These are phyloP conservation scores for Penicillium mononematosum DNA, from an alignment of 495 filamentous ascomycete genomes.

Conservation along the genomic window DNA sequence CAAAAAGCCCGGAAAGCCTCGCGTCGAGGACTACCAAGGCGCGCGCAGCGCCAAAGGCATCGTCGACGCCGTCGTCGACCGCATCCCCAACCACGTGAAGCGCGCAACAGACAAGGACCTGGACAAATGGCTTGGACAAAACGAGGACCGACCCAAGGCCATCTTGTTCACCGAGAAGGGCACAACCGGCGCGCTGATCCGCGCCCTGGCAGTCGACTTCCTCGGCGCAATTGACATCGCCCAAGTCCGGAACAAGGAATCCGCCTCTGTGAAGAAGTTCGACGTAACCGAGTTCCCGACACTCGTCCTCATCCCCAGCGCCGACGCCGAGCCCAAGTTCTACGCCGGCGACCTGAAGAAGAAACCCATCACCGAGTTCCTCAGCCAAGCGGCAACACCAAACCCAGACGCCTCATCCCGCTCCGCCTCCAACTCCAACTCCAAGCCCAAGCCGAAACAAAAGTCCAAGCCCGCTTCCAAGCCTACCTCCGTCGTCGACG, in stretches of 20 bases:
- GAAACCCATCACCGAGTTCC: slow-evolving; percentile 74
- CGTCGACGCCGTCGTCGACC: slow-evolving; percentile 77
- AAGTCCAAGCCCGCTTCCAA: slow-evolving; percentile 38
- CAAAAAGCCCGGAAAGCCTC: slow-evolving; percentile 78
- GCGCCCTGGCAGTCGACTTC: slow-evolving; percentile 87
- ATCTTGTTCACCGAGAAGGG: slow-evolving; percentile 96
- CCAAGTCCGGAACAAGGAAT: slow-evolving; percentile 83
- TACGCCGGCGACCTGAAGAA: slow-evolving; percentile 90
- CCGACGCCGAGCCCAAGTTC: slow-evolving; percentile 61
- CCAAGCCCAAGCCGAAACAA: slow-evolving; percentile 48
- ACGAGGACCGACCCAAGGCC: slow-evolving; percentile 76
- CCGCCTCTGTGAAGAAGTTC: slow-evolving; percentile 67
- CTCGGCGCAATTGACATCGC: slow-evolving; percentile 77
- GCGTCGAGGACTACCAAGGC: slow-evolving; percentile 91
- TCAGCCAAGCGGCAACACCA: slow-evolving; percentile 71
- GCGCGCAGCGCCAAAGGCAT: slow-evolving; percentile 78
- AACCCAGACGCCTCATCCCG: slow-evolving; percentile 57
- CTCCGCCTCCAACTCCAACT: slow-evolving; percentile 39
- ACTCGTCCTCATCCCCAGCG: slow-evolving; percentile 76
- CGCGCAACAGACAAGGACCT: slow-evolving; percentile 75
- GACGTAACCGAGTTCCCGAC: slow-evolving; percentile 76
- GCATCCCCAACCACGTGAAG: slow-evolving; percentile 90
- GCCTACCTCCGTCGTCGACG: slow-evolving; percentile 32
- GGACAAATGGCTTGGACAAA: slow-evolving; percentile 69
- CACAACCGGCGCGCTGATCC: slow-evolving; percentile 75